A percentile compares a stretch with the other conserved stretches of the same genome.
Conservation (phyloP, 371 early-diverging fungal genomes). For the Blastocladiella emersonii region DNA sequence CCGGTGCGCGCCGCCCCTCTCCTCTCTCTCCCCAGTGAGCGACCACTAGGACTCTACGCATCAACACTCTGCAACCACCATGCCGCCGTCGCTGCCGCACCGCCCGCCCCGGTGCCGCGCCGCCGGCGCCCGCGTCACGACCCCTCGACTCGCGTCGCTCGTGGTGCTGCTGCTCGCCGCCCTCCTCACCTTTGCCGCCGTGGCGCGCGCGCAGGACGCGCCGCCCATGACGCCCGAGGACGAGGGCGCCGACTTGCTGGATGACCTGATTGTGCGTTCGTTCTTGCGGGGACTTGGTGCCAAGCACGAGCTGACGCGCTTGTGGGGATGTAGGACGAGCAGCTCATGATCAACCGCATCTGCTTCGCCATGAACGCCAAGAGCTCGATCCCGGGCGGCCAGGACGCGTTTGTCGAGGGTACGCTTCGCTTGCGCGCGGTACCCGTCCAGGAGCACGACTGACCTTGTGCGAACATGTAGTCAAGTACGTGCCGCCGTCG, state of each 20-base stretch:
- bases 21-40: too few relatives aligned
- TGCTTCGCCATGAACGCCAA: constrained; percentile 1
- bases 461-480: background rate
- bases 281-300: background rate
- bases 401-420: background rate
- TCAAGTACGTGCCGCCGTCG: background rate
- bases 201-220: background rate
- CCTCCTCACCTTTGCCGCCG: background rate
- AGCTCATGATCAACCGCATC: background rate
- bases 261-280: background rate
- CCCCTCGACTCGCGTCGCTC: too few relatives aligned
- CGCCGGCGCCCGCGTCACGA: too few relatives aligned
- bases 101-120: too few relatives aligned
- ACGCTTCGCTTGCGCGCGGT: background rate
- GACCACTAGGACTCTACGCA: too few relatives aligned
- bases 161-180: background rate
- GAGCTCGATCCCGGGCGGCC: background rate
- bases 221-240: background rate
- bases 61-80: too few relatives aligned
- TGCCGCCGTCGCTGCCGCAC: too few relatives aligned
- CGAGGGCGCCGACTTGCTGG: background rate
- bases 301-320: background rate
- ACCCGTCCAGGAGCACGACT: too few relatives aligned
- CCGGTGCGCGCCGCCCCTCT: too few relatives aligned
- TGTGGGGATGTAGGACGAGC: background rate